These are phyloP conservation scores for Candida frijolesensis DNA, from an alignment of 1,139 yeast genomes.

Conservation along the genomic window DNA sequence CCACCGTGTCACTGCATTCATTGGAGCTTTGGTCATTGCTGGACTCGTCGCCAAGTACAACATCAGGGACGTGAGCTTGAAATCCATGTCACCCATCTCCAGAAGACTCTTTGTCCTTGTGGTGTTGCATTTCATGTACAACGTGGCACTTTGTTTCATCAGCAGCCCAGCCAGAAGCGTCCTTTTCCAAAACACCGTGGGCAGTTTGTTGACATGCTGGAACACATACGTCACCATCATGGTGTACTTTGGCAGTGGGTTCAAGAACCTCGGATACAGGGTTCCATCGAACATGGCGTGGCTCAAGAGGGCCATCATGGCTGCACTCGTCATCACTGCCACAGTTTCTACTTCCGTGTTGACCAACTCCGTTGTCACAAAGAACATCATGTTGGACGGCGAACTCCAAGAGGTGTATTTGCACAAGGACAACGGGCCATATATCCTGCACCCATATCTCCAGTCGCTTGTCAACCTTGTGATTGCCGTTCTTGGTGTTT, in stretches of 20 bases:
- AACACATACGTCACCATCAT: not conserved
- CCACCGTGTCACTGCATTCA: not conserved
- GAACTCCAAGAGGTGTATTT: too few species aligned
- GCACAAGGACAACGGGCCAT: too few species aligned
- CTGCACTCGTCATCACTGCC: not conserved
- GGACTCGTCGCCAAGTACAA: not conserved
- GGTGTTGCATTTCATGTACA: not conserved
- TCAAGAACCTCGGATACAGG: not conserved
- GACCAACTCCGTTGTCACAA: too few species aligned
- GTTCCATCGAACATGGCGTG: not conserved
- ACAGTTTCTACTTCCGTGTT: too few species aligned
- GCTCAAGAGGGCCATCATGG: not conserved
- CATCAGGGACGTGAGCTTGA: not conserved
- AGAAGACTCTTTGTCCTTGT: not conserved
- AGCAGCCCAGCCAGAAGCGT: too few species aligned
- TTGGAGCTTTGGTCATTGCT: slow-evolving; percentile 1
- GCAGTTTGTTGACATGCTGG: not conserved
- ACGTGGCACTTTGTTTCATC: not conserved
- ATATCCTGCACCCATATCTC: too few species aligned
- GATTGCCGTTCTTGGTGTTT: not conserved
- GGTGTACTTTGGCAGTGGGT: slow-evolving; percentile 3
- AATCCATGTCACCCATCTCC: not conserved
- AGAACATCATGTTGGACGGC: too few species aligned
- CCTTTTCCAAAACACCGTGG: too few species aligned
- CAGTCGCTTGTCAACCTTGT: too few species aligned